phyloP scores from a whole-genome alignment of 192 early-diverging fungal species.

The Dissophora ornata region DNA sequence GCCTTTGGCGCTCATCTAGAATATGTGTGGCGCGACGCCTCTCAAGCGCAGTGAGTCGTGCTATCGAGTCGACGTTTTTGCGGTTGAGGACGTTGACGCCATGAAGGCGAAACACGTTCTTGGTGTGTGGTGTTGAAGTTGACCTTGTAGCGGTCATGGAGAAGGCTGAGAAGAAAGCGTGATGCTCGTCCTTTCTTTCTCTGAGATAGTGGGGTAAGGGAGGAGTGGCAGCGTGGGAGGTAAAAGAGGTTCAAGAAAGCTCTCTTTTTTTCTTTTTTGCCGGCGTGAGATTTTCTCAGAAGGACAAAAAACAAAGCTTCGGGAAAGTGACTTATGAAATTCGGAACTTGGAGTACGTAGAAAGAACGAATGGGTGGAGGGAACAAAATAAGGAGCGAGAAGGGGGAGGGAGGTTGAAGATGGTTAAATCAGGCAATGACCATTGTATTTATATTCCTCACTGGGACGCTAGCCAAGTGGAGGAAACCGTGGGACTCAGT shows the following conservation, averaged over 20 bases:
- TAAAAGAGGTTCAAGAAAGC: not conserved
- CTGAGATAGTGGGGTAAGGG: too few species aligned
- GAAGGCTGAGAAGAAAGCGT: not conserved
- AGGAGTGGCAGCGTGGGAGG: not conserved
- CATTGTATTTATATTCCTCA: too few species aligned
- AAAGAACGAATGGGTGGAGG: not conserved
- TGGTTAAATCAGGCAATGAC: too few species aligned
- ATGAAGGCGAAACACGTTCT: conserved; percentile 47
- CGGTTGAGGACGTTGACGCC: conserved; percentile 49
- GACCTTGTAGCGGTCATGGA: conserved; percentile 2
- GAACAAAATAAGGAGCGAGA: not conserved
- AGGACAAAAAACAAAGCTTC: too few species aligned
- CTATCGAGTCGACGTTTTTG: conserved; percentile 52
- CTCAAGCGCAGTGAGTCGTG: conserved; percentile 48
- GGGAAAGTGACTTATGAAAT: too few species aligned
- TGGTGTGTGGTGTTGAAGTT: conserved; percentile 12
- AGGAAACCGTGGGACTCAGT: too few species aligned
- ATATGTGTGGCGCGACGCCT: conserved; percentile 41
- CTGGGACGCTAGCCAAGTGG: too few species aligned
- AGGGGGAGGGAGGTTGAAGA: too few species aligned
- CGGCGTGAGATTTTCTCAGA: too few species aligned
- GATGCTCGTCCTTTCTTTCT: too few species aligned
- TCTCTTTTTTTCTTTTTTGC: too few species aligned
- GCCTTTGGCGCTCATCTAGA: conserved; percentile 47
- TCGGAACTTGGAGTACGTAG: too few species aligned